Percentiles rank a stretch among this genome's conserved stretches.
Conservation (phyloP, 208 protist species). For the Trypanosoma avium region DNA sequence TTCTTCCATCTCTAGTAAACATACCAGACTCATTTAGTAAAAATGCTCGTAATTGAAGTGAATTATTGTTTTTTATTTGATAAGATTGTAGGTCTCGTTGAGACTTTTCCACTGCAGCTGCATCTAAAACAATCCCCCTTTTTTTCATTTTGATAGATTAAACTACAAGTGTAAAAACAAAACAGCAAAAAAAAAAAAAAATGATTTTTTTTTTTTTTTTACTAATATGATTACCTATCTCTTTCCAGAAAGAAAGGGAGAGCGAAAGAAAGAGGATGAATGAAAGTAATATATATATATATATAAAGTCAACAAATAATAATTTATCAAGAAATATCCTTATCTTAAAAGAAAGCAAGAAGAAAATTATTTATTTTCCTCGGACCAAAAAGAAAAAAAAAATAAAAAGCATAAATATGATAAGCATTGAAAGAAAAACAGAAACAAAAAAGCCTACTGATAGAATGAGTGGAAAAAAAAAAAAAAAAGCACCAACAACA, state of each 20-base stretch:
- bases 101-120: slow-evolving; percentile 58
- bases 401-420: no score
- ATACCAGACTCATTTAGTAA: slow-evolving; percentile 77
- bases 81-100: slow-evolving; percentile 81
- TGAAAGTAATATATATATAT: no score
- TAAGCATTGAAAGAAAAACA: no score
- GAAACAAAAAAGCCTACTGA: no score
- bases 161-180: neutral
- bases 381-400: no score
- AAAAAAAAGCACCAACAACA: no score
- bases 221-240: neutral
- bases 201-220: neutral
- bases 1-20: slow-evolving; percentile 84
- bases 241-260: neutral
- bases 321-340: neutral
- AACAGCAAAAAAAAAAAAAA: neutral
- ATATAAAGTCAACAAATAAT: neutral
- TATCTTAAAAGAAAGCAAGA: no score
- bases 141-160: slow-evolving; percentile 21
- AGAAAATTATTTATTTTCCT: no score
- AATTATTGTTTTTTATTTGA: slow-evolving; percentile 88
- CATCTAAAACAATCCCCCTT: slow-evolving; percentile 50
- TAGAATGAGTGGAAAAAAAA: no score
- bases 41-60: slow-evolving; percentile 84
- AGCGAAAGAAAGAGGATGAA: neutral